Percentiles rank a stretch among this genome's conserved stretches.
These are phyloP conservation scores for Fonsecaea monophora DNA, from an alignment of 2,329 filamentous ascomycete species.

Conservation along the genomic window DNA sequence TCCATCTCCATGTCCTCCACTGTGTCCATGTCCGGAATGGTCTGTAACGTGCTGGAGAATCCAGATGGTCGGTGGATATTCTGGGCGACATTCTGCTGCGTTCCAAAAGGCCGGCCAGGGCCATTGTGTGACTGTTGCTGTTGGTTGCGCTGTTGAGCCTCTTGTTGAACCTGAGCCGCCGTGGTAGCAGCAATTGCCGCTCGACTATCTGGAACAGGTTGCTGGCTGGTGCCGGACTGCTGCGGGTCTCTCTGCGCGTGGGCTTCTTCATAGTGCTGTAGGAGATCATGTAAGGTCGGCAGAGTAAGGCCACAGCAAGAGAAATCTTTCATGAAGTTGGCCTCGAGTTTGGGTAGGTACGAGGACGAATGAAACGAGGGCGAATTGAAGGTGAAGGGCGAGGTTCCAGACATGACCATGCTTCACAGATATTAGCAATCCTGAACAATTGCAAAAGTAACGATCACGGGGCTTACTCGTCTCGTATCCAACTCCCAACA, in stretches of 20 bases:
- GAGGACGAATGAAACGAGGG: conserved; percentile 96
- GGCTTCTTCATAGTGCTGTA: conserved; percentile 95
- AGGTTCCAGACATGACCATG: conserved; percentile 94
- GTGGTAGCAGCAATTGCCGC: conserved; percentile 54
- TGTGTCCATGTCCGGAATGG: conserved; percentile 49
- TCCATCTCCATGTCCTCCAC: conserved; percentile 95
- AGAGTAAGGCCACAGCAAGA: conserved; percentile 90
- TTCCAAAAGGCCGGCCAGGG: conserved; percentile 39
- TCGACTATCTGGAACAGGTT: conserved; percentile 57
- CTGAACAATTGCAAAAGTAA: not conserved
- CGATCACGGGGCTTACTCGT: conserved; percentile 76
- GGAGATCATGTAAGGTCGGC: conserved; percentile 88
- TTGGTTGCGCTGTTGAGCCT: conserved; percentile 54
- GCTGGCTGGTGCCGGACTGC: conserved; percentile 56
- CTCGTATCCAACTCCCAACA: conserved; percentile 93
- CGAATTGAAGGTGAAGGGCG: conserved; percentile 80
- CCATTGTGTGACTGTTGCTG: conserved; percentile 39
- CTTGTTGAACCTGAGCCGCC: conserved; percentile 57
- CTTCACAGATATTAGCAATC: conserved; percentile 55
- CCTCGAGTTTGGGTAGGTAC: conserved; percentile 93
- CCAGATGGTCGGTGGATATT: conserved; percentile 35
- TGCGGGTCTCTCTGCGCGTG: conserved; percentile 75
- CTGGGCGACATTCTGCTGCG: conserved; percentile 35
- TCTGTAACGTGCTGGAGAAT: conserved; percentile 42
- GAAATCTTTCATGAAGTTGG: conserved; percentile 97